Base-by-base conservation (phyloP, 2,329 filamentous ascomycete species). In the Trichoderma brevicompactum region DNA sequence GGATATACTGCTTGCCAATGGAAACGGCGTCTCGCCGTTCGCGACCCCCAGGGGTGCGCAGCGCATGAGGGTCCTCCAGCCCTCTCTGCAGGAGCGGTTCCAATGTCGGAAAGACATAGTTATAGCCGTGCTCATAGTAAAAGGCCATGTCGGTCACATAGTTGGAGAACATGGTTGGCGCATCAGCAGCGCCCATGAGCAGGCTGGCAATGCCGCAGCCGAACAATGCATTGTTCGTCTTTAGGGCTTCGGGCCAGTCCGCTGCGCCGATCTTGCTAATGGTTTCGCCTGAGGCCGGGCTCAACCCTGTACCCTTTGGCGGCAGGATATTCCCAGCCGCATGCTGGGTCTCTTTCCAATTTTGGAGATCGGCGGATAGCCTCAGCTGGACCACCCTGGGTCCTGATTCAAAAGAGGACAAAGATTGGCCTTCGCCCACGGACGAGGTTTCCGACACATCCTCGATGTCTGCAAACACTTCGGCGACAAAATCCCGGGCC, bases 91-190 rank as follows among this genome's bases (percentile, higher is more conserved):
- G 43, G 15, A 71, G 58, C 38, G 46, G 48, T 15, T 68, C 65
- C 10, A 70, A 28, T 19, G 64, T 64, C n/a, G 69, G 69, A 43
- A 69, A 71, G 28, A 70, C 63, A 19, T 68, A 55, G 59, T 70
- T 63, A 63, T 69, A 71, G n/a, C 69, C 68, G 56, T 71, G 69
- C 63, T 71, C 69, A 38, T 70, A 70, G 41, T 70, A 71, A 49
- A 71, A 70, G 40, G 28, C 69, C 69, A 71, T 70, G 52, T 71
- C 69, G 15, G 66, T 69, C 49, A 69, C 69, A 34, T 70, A 69
- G 50, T 71, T 71, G 58, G 69, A 71, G 60, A 70, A 70, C 61
- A 70, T 66, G 50, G 68, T 68, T 52, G 40, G 58, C 28, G 58
- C 68, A 40, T 71, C 65, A 12, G 67, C 67, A 10, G 65, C 66